Evolutionary conservation across 2,329 filamentous ascomycete genomes (phyloP), one percentile per base, ranked within the genome.

Genomic region (Talaromyces sp.): DNA sequence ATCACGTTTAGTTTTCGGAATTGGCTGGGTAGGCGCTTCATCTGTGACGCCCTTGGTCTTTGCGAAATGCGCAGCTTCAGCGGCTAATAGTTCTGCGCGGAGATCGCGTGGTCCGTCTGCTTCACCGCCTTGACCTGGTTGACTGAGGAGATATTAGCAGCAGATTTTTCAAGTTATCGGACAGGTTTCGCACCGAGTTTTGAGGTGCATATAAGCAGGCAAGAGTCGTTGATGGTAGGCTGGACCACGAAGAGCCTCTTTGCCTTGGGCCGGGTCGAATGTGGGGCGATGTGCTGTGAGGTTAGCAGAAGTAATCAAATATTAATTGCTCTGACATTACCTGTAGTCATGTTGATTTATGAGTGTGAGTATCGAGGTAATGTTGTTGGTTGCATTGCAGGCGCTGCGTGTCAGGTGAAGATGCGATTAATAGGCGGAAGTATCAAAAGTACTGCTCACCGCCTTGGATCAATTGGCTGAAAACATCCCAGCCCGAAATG

Each of bases 161-260:
- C 43, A 19, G 7, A 16, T n/a, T 58, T 7, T 14, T 59, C 16
- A 8, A 14, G 16, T 47, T 35, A 8, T 6, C 9, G 14, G 37
- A 43, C 13, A 7, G 10, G 9, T 16, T 7, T 65, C 82, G 56
- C 85, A 88, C 82, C 92, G 87, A 75, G 89, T 90, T 81, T 99
- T 99, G 75, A 99, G 88, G 69, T 92, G 89, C 13, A 92, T 98
- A 78, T 99, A 90, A 37, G 95, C 95, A 39, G 95, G 94, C 14
- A 97, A 88, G 16, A 98, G 90, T 72, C 95, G 90, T 79, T 98
- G 94, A 77, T 99, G 95, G 82, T 97, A 98, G 72, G 93, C 94
- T 59, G 92, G 91, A 57, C 95, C 95, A 73, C 93, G 90, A 66
- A 93, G 90, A 73, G 93, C 92, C 80, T 99, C 95, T 84, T 97